Base-by-base conservation (phyloP, 148 eudicot species). In the Bassia scoparia region DNA sequence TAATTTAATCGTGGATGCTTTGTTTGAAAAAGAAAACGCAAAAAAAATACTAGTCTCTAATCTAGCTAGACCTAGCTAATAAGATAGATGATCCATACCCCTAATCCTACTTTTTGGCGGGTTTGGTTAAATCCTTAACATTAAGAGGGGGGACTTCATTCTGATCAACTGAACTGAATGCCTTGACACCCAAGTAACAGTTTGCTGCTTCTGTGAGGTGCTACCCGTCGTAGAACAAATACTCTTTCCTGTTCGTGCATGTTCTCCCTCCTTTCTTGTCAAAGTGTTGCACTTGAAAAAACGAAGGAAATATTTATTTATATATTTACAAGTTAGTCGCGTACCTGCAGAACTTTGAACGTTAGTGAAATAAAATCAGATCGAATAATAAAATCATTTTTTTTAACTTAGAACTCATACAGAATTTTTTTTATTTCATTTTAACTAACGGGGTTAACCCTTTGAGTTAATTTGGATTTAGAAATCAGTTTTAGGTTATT, bases 131-230 rank as follows among this genome's bases (percentile, higher is more conserved):
- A 10, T 13, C 8, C 68, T 74, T 21, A 52, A 74, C 50, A 74
- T 43, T 74, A 23, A 34, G 35, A 38, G 77, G 38, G n/a, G 14
- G 37, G 20, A 54, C 71, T 17, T 74, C 71, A 0, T 2, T 0
- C 41, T 37, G 38, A 3, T 54, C 46, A 15, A n/a, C 54, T 27
- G 77, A 74, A 12, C 23, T 37, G 53, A 12, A 74, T 16, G 70
- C 70, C 52, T 65, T 74, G 56, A 9, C 12, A 23, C 71, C 77
- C 18, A 74, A 9, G 46, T 33, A 49, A 12, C 44, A 58, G 30
- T 68, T 74, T 20, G 71, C 77, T 37, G 80, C 66, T 79, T 78
- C 68, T 1, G 85, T 82, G 70, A 49, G 79, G 44, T 82, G 85
- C 37, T 82, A 82, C 10, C 77, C 82, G 15, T 82, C 82, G 49